A percentile compares a stretch with the other conserved stretches of the same genome.
These are phyloP conservation scores for Claviceps spartinae DNA, from an alignment of 2,329 filamentous ascomycete species.

Conservation along the genomic window DNA sequence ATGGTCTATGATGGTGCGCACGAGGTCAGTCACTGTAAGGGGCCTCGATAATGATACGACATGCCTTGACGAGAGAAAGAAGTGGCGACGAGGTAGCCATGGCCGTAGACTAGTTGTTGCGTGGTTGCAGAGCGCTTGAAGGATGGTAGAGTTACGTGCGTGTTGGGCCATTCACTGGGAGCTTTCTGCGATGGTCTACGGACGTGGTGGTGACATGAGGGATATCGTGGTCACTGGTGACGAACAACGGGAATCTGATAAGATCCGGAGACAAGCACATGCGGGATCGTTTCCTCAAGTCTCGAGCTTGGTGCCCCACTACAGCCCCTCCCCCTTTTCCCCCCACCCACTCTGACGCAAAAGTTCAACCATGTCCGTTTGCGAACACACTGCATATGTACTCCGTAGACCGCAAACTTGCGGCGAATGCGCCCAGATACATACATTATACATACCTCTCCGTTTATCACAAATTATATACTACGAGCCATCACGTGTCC, in stretches of 20 bases:
- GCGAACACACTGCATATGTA: too few species aligned
- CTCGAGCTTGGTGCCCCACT: too few species aligned
- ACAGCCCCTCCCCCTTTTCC: too few species aligned
- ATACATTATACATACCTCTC: too few species aligned
- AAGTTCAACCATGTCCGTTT: too few species aligned
- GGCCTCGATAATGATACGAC: slow-evolving; percentile 5
- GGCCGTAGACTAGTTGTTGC: neutral
- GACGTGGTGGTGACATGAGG: neutral
- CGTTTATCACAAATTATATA: too few species aligned
- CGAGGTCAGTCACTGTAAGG: neutral
- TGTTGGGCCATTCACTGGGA: neutral
- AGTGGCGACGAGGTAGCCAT: slow-evolving; percentile 2
- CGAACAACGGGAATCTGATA: neutral
- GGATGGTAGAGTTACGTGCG: neutral
- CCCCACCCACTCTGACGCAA: too few species aligned
- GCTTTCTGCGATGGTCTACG: neutral
- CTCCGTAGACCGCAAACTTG: too few species aligned
- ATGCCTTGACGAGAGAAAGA: slow-evolving; percentile 23
- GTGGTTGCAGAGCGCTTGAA: neutral
- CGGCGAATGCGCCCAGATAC: too few species aligned
- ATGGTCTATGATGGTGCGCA: slow-evolving; percentile 41
- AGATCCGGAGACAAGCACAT: neutral
- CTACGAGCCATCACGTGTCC: too few species aligned
- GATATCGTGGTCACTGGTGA: neutral
- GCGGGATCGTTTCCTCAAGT: too few species aligned